Base-by-base conservation (phyloP, 306 rosid species). In the Vachellia pachyceras region DNA sequence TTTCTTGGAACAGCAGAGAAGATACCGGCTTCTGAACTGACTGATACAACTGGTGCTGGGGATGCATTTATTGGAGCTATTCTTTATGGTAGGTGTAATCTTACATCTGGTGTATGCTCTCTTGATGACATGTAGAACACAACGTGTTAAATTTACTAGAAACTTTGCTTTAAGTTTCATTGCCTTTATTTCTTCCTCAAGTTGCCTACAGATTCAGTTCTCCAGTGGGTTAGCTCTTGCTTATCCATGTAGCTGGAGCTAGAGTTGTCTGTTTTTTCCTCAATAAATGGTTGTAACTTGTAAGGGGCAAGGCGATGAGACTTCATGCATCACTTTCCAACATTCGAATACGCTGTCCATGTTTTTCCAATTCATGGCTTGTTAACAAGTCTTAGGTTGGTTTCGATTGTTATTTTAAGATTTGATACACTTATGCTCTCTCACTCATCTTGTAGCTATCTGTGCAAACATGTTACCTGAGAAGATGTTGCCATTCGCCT, bases 21-120 rank as follows among this genome's bases (percentile, higher is more conserved):
- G 86, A 86, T 95, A 68, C 97, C 98, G 0, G 91, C 88, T 20
- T 81, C 88, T 75, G 97, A 95, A 75, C 88, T 95, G 39, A 44
- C 85, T 7, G 99, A 95, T 83, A 88, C 99, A 50, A 93, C 99
- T 35, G 99, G 99, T 77, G 98, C 97, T 37, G 99, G 99, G 75
- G 99, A 95, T 88, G 91, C 97, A 76, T 95, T 95, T 82, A 90
- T 91, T 66, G 99, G 99, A 78, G 99, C 98, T 17, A 87, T 93
- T 81, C 79, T 95, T 69, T 95, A 91, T 85, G 97, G 99, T 95
- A 87, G 49, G 87, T 72, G 57, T 50, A 68, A 55, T 60, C 79
- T 33, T 73, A 50, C 12, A 72, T 78, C 45, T 39, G 36, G 69
- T 33, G 50, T 47, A 54, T 13, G 63, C 63, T 61, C 45, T 55